Percentiles rank a stretch among this genome's conserved stretches.
phyloP scores from a whole-genome alignment of 2,329 filamentous ascomycete species.

The Clarireedia hainanense region DNA sequence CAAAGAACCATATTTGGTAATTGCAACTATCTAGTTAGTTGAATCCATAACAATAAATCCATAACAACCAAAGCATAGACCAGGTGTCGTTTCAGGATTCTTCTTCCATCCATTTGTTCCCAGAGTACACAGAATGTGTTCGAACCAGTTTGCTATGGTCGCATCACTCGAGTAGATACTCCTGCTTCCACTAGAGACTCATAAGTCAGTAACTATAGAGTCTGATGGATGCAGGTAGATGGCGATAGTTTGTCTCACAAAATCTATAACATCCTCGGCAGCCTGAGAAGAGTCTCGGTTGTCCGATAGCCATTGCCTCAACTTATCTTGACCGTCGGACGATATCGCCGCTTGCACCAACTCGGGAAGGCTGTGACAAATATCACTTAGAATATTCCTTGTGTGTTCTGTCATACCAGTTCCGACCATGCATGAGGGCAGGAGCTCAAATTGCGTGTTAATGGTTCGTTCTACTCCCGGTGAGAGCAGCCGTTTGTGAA shows the following conservation, averaged over 20 bases:
- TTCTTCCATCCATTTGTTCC: too few relatives aligned
- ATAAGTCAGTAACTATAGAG: not conserved
- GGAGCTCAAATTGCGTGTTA: slow-evolving; percentile 16
- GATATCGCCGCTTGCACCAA: slow-evolving; percentile 23
- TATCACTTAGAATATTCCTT: slow-evolving; percentile 28
- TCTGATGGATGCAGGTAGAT: too few relatives aligned
- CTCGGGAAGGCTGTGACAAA: slow-evolving; percentile 21
- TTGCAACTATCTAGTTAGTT: too few relatives aligned
- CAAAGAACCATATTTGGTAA: too few relatives aligned
- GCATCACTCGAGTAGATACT: slow-evolving; percentile 13
- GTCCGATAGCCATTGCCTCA: slow-evolving; percentile 22
- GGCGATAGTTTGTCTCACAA: slow-evolving; percentile 9
- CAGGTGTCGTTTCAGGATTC: too few relatives aligned
- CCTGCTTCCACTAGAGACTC: slow-evolving; percentile 1
- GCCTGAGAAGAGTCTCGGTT: slow-evolving; percentile 3
- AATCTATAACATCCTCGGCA: slow-evolving; percentile 23
- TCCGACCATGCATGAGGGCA: slow-evolving; percentile 25
- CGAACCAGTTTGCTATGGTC: not conserved
- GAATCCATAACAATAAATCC: too few relatives aligned
- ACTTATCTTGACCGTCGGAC: slow-evolving; percentile 14
- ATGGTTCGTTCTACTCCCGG: slow-evolving; percentile 1
- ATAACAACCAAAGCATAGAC: too few relatives aligned
- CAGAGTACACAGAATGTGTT: too few relatives aligned
- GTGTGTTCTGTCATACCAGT: slow-evolving; percentile 26
- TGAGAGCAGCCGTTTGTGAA: slow-evolving; percentile 21